phyloP scores from a whole-genome alignment of 495 filamentous ascomycete genomes.

The Podospora fimiseda region DNA sequence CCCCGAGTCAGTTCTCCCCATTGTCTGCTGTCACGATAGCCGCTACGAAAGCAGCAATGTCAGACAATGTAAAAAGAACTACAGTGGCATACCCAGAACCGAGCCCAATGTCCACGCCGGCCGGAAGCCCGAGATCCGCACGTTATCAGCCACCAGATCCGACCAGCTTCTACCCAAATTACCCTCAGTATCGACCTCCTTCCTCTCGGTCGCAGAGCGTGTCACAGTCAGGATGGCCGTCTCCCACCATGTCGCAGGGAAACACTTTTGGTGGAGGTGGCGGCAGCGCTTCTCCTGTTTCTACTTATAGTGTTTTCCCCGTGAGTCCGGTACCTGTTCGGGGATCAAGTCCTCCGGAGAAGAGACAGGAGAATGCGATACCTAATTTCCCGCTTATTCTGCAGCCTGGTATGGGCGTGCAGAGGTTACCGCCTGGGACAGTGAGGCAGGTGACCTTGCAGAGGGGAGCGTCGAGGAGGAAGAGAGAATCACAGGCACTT shows the following conservation, averaged over 20 bases:
- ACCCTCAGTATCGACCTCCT: conserved; percentile 5
- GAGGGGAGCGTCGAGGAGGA: background rate
- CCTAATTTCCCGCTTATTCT: conserved; percentile 10
- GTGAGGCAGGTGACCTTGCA: conserved; percentile 6
- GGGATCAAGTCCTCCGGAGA: conserved; percentile 5
- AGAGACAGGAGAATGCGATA: background rate
- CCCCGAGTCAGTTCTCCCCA: background rate
- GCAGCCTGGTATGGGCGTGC: conserved; percentile 12
- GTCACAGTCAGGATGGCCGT: background rate
- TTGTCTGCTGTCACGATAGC: background rate
- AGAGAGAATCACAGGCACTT: background rate
- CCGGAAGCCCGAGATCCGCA: background rate
- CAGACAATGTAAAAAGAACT: background rate
- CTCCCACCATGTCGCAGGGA: background rate
- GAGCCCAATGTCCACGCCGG: conserved; percentile 6
- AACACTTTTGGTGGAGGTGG: background rate
- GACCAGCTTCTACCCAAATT: background rate
- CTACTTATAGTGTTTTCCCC: conserved; percentile 7
- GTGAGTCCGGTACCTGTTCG: conserved; percentile 9
- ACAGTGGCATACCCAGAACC: conserved; percentile 6
- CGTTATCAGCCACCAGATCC: background rate
- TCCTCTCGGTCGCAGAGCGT: background rate
- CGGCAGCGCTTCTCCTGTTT: conserved; percentile 7
- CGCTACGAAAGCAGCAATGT: background rate
- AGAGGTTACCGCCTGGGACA: background rate